Base-by-base conservation (phyloP, 2,329 filamentous ascomycete genomes). In the Plenodomus lindquistii region DNA sequence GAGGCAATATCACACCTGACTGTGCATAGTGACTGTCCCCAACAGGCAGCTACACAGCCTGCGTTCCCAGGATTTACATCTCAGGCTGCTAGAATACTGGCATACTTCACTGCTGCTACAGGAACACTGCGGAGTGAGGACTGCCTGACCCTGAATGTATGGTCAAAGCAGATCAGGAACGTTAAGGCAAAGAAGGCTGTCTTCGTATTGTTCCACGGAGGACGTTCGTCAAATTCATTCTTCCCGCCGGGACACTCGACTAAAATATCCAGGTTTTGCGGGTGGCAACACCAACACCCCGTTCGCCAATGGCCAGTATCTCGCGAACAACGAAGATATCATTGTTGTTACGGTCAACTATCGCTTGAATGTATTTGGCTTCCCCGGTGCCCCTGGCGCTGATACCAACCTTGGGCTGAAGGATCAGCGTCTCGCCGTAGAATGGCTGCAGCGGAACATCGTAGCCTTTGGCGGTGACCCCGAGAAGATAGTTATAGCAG, bases 381-480 rank as follows among this genome's bases (percentile, higher is more conserved):
- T 72, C 24, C 63, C 70, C 4, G 66, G 65, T 35, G 61, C 63
- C 19, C 56, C 52, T 11, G 63, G 57, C 11, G 35, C 63, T 19
- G 48, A 54, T 7, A 60, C 73, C 38, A 84, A 84, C 48, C 59
- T 80, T 2, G 81, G 79, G 1, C 63, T 84, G 5, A 71, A 76
- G 4, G 81, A 85, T 57, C 81, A 84, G 56, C 74, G 81, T 2
- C 55, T 75, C 13, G 79, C 78, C 0, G 59, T 83, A 0, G 76
- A 82, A 62, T 83, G 81, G 81, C 64, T 80, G 0, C 70, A 70
- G 2, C 69, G 75, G 37, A 81, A 83, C 57, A 78, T 82, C 19
- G 73, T 59, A 8, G 63, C 66, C 1, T 84, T 84, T 52, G 79
- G 79, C 16, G 81, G 81, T 15, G 77, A 81, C 50, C 44, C 55